phyloP scores from a whole-genome alignment of 2,329 filamentous ascomycete genomes.

The Colletotrichum horii region DNA sequence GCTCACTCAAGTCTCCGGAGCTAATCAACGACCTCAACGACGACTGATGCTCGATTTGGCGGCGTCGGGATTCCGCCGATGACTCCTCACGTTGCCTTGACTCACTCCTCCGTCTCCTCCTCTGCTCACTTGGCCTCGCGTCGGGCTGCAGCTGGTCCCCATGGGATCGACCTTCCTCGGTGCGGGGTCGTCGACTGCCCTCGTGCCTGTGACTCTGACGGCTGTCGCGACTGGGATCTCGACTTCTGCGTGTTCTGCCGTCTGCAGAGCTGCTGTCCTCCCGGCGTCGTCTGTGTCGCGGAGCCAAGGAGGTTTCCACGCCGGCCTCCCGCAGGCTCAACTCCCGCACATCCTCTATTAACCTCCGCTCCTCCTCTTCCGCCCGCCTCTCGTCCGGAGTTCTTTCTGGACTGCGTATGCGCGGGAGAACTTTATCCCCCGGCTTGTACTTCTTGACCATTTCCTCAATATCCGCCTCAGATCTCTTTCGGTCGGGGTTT shows the following conservation, averaged over 20 bases:
- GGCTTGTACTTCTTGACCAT: slow-evolving; percentile 78
- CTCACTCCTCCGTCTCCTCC: slow-evolving; percentile 48
- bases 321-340: slow-evolving; percentile 75
- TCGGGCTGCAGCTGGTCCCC: slow-evolving; percentile 44
- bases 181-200: slow-evolving; percentile 34
- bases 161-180: slow-evolving; percentile 31
- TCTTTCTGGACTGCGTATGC: slow-evolving; percentile 54
- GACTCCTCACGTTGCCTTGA: slow-evolving; percentile 46
- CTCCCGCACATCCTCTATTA: slow-evolving; percentile 75
- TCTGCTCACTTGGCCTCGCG: slow-evolving; percentile 35
- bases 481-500: slow-evolving; percentile 77
- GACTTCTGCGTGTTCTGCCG: slow-evolving; percentile 14
- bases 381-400: slow-evolving; percentile 57
- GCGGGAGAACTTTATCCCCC: slow-evolving; percentile 81
- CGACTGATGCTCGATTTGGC: slow-evolving; percentile 86
- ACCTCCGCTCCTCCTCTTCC: slow-evolving; percentile 70
- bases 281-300: slow-evolving; percentile 26
- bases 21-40: slow-evolving; percentile 86
- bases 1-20: slow-evolving; percentile 75
- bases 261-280: slow-evolving; percentile 20
- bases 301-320: slow-evolving; percentile 43
- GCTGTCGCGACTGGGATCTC: slow-evolving; percentile 24
- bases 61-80: slow-evolving; percentile 40
- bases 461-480: slow-evolving; percentile 75
- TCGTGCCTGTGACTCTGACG: slow-evolving; percentile 30